Conservation (phyloP, 2,329 filamentous ascomycete species). For the Peltaster fructicola region DNA sequence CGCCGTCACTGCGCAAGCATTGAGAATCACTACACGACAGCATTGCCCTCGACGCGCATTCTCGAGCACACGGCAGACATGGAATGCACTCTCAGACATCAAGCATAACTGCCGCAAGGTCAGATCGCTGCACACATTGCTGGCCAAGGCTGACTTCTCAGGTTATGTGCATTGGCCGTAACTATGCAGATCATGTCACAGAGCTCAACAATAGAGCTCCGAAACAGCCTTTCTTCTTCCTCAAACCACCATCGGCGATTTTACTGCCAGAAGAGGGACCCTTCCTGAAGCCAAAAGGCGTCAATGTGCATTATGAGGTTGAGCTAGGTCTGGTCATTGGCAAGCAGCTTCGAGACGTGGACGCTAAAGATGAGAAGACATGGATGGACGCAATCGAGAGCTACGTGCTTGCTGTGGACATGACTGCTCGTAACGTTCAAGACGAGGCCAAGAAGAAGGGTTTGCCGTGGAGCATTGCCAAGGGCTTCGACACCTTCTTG, state of each 20-base stretch:
- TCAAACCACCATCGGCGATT: conserved; percentile 82
- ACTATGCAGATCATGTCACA: conserved; percentile 92
- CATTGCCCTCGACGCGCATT: no score
- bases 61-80: no score
- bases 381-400: conserved; percentile 69
- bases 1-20: no score
- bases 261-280: conserved; percentile 62
- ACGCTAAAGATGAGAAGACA: conserved; percentile 53
- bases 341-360: conserved; percentile 58
- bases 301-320: conserved; percentile 84
- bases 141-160: conserved; percentile 20
- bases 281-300: conserved; percentile 63
- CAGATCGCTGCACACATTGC: conserved; percentile 4
- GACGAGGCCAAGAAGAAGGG: conserved; percentile 95
- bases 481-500: conserved; percentile 95
- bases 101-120: conserved; percentile 32
- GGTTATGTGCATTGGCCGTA: conserved; percentile 84
- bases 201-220: conserved; percentile 78
- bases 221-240: conserved; percentile 97
- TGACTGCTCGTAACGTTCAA: conserved; percentile 91
- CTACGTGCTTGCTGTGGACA: conserved; percentile 85
- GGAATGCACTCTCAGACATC: conserved; percentile 18
- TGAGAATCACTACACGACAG: no score
- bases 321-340: conserved; percentile 84
- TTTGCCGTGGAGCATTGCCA: conserved; percentile 87